Evolutionary conservation across 306 rosid genomes (phyloP).

Genomic region (Citrullus colocynthis): DNA sequence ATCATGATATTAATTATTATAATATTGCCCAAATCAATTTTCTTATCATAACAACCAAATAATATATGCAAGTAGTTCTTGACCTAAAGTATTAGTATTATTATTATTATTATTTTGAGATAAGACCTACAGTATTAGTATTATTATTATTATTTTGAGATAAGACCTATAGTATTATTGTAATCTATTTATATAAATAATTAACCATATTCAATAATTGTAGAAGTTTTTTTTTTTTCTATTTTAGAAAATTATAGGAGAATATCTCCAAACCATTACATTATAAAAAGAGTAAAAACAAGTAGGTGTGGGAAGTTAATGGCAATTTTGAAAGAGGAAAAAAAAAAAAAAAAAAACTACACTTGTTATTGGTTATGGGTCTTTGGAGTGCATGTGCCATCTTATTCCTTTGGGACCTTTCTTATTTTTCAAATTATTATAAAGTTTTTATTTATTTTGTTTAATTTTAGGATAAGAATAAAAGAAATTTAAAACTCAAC

Average conservation of each 20-base stretch:
- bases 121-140: neutral
- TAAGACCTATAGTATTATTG: neutral
- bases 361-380: no score
- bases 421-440: neutral
- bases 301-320: neutral
- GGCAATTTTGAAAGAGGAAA: neutral
- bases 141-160: no score
- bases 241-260: neutral
- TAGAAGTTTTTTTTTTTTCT: no score
- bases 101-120: no score
- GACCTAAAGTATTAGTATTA: neutral
- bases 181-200: neutral
- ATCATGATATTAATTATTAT: neutral
- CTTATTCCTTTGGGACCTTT: neutral
- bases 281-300: neutral
- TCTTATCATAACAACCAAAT: constrained; percentile 6
- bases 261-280: neutral
- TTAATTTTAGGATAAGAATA: no score
- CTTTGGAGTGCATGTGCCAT: neutral
- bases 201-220: neutral
- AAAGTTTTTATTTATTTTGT: no score
- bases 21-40: neutral
- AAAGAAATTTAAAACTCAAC: no score
- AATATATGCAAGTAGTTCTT: neutral
- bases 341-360: neutral